phyloP scores from a whole-genome alignment of 768 basidiomycete genomes.

The Hortiboletus campestris region DNA sequence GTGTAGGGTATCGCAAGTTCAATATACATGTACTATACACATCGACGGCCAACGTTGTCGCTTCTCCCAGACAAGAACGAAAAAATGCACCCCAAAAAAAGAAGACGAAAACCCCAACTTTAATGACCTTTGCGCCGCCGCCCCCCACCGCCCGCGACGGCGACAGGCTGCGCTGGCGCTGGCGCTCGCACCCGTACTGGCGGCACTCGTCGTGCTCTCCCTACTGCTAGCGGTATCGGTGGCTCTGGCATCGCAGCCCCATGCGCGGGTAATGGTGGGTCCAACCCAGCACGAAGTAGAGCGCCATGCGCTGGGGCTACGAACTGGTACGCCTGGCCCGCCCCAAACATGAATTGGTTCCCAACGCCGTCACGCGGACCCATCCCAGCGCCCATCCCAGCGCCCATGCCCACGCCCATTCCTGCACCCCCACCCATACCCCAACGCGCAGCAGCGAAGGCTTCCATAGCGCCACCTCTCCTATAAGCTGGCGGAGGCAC shows the following conservation, averaged over 20 bases:
- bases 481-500: neutral
- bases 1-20: neutral
- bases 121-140: constrained; percentile 11
- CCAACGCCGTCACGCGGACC: neutral
- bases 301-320: neutral
- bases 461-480: neutral
- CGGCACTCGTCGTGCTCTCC: neutral
- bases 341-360: constrained; percentile 17
- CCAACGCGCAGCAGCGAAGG: neutral
- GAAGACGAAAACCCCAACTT: neutral
- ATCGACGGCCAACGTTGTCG: neutral
- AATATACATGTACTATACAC: neutral
- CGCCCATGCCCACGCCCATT: neutral
- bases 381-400: constrained; percentile 6
- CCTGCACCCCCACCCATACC: neutral
- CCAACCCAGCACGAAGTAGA: neutral
- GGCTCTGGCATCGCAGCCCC: neutral
- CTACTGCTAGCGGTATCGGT: neutral
- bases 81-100: neutral
- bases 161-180: neutral
- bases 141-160: constrained; percentile 4
- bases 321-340: constrained; percentile 14
- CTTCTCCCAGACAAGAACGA: neutral
- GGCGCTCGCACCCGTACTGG: neutral
- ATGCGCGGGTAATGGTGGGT: neutral